These are phyloP conservation scores for Cercospora nicotianae DNA, from an alignment of 2,329 filamentous ascomycete species.

Conservation along the genomic window DNA sequence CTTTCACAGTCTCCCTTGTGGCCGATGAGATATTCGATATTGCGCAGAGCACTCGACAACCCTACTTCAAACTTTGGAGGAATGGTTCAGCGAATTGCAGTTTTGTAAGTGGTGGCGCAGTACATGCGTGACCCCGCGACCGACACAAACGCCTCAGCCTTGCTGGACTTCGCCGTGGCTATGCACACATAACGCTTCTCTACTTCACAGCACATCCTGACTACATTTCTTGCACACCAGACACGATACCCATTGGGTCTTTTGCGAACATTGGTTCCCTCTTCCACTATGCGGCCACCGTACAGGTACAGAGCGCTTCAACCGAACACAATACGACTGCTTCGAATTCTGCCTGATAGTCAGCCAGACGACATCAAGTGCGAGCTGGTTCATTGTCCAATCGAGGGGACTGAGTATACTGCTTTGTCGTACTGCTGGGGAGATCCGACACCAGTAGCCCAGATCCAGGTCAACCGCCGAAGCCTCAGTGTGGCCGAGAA, in stretches of 20 bases:
- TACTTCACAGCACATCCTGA: too few relatives aligned
- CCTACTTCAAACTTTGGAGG: too few relatives aligned
- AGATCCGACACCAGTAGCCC: background rate
- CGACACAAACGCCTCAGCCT: background rate
- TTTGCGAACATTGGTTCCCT: too few relatives aligned
- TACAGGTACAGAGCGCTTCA: background rate
- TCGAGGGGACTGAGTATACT: background rate
- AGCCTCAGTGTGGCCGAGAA: background rate
- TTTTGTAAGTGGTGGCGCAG: background rate
- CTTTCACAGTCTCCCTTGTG: too few relatives aligned
- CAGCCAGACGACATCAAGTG: background rate
- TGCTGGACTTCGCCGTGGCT: background rate
- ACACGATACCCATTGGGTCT: too few relatives aligned
- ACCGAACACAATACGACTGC: background rate
- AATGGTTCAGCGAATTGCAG: too few relatives aligned
- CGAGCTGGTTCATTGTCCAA: background rate
- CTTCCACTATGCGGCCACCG: background rate
- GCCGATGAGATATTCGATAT: too few relatives aligned
- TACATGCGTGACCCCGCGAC: background rate
- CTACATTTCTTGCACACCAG: too few relatives aligned
- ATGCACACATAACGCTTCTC: too few relatives aligned
- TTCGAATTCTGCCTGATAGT: background rate
- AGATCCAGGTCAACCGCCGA: background rate
- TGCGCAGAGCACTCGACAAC: too few relatives aligned
- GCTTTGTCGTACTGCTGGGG: background rate